Evolutionary conservation across 352 stramenopile species (phyloP), one percentile per base, ranked within the genome.

Genomic region (Plasmopara halstedii): DNA sequence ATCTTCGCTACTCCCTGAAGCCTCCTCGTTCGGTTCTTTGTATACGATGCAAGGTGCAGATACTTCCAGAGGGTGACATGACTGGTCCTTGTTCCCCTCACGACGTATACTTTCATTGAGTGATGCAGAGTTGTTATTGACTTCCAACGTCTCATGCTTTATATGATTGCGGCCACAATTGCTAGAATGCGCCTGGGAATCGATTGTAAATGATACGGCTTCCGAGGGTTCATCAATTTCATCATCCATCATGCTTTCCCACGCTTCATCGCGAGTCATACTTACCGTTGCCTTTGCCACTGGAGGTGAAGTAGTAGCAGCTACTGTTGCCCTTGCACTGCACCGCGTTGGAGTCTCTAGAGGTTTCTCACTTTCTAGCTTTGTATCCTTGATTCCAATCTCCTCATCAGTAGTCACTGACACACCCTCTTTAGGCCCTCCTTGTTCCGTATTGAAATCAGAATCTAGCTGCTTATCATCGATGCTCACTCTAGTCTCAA

Each of bases 201-300:
- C 49, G 46, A 57, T 64, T 42, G 41, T 45, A 34, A 58, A 47
- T 23, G 46, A 41, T 15, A 40, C 43, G 32, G 42, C 13, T 40
- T 77, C 65, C 14, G 54, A 53, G 6, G 26, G 46, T 27, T 80
- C 70, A n/a, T 73, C 65, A 20, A 60, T 46, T 19, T 83, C 59
- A 21, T 87, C 60, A 21, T 69, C 75, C 66, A 66, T 83, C 71
- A 90, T 77, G 31, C 79, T 90, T 26, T 90, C 79, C 44, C 73
- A 88, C 0, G 79, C 79, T 56, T 90, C 79, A 40, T 90, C 79
- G 34, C 79, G 60, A 27, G 75, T 88, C 40, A 85, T 67, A n/a
- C n/a, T n/a, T 4, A 57, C 42, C 23, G 53, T 65, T 19, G 55
- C 43, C 29, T 62, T 43, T 32, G 53, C 47, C 1, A 64, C 50